Conservation (phyloP, 129 eudicot species). For the Tagetes erecta region DNA sequence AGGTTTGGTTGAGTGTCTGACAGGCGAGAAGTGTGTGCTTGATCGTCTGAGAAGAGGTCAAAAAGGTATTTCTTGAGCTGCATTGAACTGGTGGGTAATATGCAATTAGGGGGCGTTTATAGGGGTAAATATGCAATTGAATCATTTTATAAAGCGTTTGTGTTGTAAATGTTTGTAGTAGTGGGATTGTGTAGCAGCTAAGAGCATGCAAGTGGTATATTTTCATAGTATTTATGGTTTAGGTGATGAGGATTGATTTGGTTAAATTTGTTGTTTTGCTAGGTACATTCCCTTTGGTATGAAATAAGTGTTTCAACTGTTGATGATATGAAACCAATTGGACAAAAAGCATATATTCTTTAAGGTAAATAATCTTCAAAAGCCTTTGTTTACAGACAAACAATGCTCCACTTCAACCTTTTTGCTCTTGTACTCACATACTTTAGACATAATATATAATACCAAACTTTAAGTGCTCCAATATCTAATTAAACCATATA, state of each 20-base stretch:
- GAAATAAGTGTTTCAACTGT: conserved; percentile 29
- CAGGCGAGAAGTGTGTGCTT: conserved; percentile 65
- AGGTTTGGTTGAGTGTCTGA: conserved; percentile 79
- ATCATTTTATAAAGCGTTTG: background rate
- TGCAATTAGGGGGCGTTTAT: too few relatives aligned
- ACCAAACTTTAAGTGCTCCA: conserved; percentile 31
- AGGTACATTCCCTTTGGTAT: conserved; percentile 29
- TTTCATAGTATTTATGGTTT: conserved; percentile 11
- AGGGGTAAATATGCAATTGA: too few relatives aligned
- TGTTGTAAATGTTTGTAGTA: conserved; percentile 17
- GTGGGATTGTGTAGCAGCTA: conserved; percentile 1
- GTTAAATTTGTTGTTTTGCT: conserved; percentile 39
- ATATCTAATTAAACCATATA: conserved; percentile 16
- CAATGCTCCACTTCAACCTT: conserved; percentile 42
- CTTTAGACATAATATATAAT: conserved; percentile 25
- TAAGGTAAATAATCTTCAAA: conserved; percentile 34
- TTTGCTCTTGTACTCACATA: conserved; percentile 40
- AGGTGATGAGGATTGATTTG: conserved; percentile 32
- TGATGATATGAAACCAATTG: conserved; percentile 19
- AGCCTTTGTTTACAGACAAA: conserved; percentile 30
- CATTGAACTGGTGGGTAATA: background rate
- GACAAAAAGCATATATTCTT: conserved; percentile 29
- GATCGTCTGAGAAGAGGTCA: conserved; percentile 43
- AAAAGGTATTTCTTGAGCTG: conserved; percentile 19
- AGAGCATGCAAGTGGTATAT: conserved; percentile 30